phyloP scores from a whole-genome alignment of 306 rosid genomes.

The Betula pendula region DNA sequence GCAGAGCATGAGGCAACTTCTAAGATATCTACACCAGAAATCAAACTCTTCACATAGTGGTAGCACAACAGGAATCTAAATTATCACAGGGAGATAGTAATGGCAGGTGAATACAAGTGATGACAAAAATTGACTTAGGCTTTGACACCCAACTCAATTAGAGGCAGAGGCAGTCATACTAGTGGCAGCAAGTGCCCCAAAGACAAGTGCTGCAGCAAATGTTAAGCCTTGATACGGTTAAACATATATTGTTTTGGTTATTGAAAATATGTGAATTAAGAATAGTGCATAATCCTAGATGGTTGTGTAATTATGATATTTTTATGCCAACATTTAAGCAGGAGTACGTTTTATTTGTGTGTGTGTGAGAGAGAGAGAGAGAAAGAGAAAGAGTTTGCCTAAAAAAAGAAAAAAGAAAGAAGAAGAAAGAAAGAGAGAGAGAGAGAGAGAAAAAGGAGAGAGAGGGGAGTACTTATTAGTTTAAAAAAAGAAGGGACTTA shows the following conservation, averaged over 20 bases:
- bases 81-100: background rate
- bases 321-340: no score
- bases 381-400: accelerated
- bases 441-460: no score
- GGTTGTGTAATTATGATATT: background rate
- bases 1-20: background rate
- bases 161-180: background rate
- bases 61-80: background rate
- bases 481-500: no score
- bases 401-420: no score
- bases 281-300: background rate
- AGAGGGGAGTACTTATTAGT: no score
- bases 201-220: background rate
- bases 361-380: no score
- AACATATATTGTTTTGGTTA: background rate
- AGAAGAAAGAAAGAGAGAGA: no score
- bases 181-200: background rate
- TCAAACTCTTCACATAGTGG: background rate
- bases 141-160: background rate
- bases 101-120: background rate
- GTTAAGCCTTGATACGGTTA: background rate
- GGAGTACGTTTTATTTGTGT: background rate
- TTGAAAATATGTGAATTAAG: background rate
- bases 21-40: background rate
- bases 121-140: background rate